Base-by-base conservation (phyloP, 805 yeast genomes). In the Candida montana region DNA sequence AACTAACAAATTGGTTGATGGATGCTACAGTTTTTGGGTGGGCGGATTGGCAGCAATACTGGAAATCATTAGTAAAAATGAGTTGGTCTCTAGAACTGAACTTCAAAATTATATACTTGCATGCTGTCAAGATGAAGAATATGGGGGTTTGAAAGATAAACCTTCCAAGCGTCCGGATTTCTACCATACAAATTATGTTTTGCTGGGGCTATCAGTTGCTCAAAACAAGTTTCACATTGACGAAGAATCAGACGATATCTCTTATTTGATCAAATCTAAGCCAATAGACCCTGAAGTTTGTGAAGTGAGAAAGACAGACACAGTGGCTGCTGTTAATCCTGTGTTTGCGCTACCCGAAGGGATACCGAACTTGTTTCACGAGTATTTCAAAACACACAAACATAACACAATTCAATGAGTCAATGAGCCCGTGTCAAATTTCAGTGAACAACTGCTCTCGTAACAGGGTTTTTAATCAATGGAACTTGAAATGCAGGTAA, bases 1-100 rank as follows among this genome's bases (percentile, higher is more conserved):
- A 41, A 77, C 95, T 0, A 91, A 91, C 59, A 93, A 93, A 58
- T 70, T 93, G 26, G 98, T 93, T 1, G 99, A 93, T 59, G 96
- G 95, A 0, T 93, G 99, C 61, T 93, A 93, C 59, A 79, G 91
- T 56, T 91, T 83, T 61, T 93, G 99, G 99, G 83, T 89, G 2
- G 98, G 98, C 2, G 95, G 88, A 0, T 59, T 81, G 30, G 68
- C 73, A 47, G 78, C 86, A 1, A 61, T 87, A 28, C 44, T 88
- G 4, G 93, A 85, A 45, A 65, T 74, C 0, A 64, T 81, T 1
- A 28, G 67, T 2, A 65, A 57, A 13, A 53, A 57, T 1, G 61
- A 64, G 5, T 46, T 72, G 44, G 55, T 82, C 45, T 69, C 79
- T 44, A 72, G 89, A 45, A 66, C 71, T 9, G 79, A 75, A 1